Base-by-base conservation (phyloP, 1,284 basidiomycete species). In the Sparassis latifolia region DNA sequence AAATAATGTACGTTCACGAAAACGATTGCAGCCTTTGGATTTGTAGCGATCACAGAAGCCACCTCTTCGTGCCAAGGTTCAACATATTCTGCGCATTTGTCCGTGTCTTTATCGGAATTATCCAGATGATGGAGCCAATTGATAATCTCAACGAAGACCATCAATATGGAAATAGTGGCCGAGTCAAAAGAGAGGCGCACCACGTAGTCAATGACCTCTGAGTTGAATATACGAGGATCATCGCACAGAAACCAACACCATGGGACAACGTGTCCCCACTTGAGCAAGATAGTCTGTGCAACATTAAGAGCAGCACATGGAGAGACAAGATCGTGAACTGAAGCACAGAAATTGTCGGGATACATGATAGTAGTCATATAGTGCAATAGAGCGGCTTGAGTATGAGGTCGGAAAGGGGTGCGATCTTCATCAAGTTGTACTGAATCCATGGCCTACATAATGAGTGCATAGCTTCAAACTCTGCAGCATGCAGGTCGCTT, bases 231-330 rank as follows among this genome's bases (percentile, higher is more conserved):
- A 33, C 78, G 71, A 48, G 71, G 67, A 58, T 86, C 84, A 42
- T 66, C 61, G 81, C 83, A 86, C 6, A 72, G 64, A n/a, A 60
- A 62, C 84, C 86, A 89, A 51, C 71, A 71, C 83, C 85, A 87
- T 2, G 75, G 71, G 3, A 83, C 60, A 3, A 73, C 65, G 10
- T 69, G 53, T 32, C 78, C 77, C 77, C 79, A 86, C 52, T 66
- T 66, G 6, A 83, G 48, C 10, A 87, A 60, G 30, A 84, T 67
- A 2, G 44, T 63, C 49, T 76, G 74, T 2, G 82, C 62, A 32
- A 61, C 51, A 62, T 82, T 77, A 2, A 12, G 55, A 46, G 42
- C 62, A 58, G 10, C 63, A 10, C 55, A 2, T 72, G 62, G 29
- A 50, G 45, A 35, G 7, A 58, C 54, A 44, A 55, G 52, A 45